Conservation (phyloP, 108 stramenopile genomes). For the Fragilaria crotonensis region DNA sequence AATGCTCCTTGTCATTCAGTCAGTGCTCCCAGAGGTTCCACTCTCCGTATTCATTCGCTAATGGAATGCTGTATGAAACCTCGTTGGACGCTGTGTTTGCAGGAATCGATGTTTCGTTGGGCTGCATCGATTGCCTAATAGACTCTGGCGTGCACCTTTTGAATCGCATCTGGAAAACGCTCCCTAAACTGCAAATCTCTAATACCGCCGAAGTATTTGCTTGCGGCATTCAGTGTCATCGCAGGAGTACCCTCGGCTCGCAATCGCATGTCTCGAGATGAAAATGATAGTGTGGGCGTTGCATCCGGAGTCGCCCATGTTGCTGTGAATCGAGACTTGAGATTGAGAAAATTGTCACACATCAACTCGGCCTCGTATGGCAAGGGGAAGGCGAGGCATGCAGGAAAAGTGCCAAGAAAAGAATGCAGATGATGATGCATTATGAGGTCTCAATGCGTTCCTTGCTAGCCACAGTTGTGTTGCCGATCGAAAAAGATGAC, state of each 20-base stretch:
- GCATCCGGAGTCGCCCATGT: conserved; percentile 3
- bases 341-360: conserved; percentile 52
- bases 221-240: conserved; percentile 77
- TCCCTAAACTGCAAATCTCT: conserved; percentile 56
- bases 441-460: conserved; percentile 77
- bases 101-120: conserved; percentile 24
- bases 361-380: conserved; percentile 65
- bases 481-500: conserved; percentile 5
- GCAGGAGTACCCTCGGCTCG: conserved; percentile 73
- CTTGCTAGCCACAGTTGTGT: conserved; percentile 75
- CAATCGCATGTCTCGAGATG: conserved; percentile 25
- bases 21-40: conserved; percentile 46
- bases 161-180: conserved; percentile 20
- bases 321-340: conserved; percentile 12
- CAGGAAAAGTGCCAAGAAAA: conserved; percentile 45
- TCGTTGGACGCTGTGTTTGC: conserved; percentile 51
- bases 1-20: conserved; percentile 24
- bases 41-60: conserved; percentile 58
- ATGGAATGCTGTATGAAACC: conserved; percentile 33
- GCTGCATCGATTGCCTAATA: conserved; percentile 22
- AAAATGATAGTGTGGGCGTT: neutral
- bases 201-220: conserved; percentile 55
- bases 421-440: conserved; percentile 84
- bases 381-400: conserved; percentile 52
- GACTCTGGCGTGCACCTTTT: conserved; percentile 18